Conservation (phyloP, 23 red algal genomes). For the Gracilariopsis chorda region DNA sequence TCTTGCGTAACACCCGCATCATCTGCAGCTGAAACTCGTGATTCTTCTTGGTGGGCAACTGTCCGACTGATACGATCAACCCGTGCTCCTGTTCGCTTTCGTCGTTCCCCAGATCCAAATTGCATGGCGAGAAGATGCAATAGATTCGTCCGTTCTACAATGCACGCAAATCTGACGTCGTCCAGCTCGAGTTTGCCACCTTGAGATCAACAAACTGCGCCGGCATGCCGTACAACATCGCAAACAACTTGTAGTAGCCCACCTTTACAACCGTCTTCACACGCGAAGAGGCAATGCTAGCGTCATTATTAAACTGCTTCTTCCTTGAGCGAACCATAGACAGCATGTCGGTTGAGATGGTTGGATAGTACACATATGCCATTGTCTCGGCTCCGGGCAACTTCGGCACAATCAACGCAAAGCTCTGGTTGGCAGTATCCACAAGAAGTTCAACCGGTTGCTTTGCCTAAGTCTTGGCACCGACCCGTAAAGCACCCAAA, state of each 20-base stretch:
- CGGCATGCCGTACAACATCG: conserved; percentile 8
- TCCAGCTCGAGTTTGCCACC: conserved; percentile 90
- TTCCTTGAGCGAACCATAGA: not conserved
- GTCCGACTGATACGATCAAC: conserved; percentile 75
- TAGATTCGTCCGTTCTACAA: not conserved
- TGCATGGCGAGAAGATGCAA: conserved; percentile 65
- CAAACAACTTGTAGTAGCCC: conserved; percentile 76
- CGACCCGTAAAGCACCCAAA: conserved; percentile 46
- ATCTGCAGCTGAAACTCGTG: conserved; percentile 67
- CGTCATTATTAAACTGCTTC: conserved; percentile 30
- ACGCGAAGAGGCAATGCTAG: not conserved
- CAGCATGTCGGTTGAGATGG: conserved; percentile 75
- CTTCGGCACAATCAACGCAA: conserved; percentile 31
- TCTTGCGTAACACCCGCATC: not conserved
- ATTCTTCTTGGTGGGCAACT: conserved; percentile 87
- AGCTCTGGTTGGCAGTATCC: conserved; percentile 71
- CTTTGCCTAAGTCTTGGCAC: conserved; percentile 12
- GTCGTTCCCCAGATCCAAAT: no score
- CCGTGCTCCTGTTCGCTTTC: not conserved
- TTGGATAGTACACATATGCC: conserved; percentile 89
- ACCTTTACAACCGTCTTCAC: not conserved
- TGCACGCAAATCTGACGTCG: conserved; percentile 29
- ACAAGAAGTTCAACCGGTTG: conserved; percentile 35
- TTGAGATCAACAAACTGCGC: conserved; percentile 43
- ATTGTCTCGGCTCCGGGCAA: not conserved